Evolutionary conservation across 257 asterid species (phyloP).

Genomic region (Solanum virginianum): DNA sequence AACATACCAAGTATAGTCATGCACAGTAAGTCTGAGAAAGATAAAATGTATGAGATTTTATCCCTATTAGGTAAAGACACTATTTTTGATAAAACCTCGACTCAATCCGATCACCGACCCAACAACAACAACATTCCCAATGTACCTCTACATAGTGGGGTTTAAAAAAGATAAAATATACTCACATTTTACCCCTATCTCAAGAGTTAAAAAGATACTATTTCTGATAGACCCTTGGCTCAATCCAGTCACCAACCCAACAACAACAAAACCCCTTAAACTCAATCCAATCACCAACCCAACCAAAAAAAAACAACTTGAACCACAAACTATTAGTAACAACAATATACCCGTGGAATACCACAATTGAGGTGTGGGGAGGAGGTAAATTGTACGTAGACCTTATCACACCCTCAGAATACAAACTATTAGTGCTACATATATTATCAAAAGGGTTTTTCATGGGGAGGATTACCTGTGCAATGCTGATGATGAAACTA

Average conservation of each 20-base stretch:
- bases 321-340: background rate
- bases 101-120: background rate
- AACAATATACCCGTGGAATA: no score
- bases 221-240: background rate
- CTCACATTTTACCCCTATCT: background rate
- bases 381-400: no score
- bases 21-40: background rate
- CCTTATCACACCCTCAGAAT: no score
- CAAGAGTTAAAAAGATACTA: background rate
- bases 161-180: background rate
- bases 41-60: background rate
- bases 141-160: no score
- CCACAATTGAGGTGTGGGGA: no score
- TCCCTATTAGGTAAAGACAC: no score
- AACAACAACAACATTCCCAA: background rate
- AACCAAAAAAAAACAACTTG: no score
- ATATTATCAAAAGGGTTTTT: background rate
- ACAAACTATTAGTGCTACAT: background rate
- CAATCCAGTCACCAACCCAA: background rate
- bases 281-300: background rate
- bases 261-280: background rate
- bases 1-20: background rate
- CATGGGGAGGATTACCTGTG: conserved; percentile 43
- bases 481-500: conserved; percentile 49
- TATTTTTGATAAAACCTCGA: no score